phyloP scores from a whole-genome alignment of 1,284 basidiomycete genomes.

The Boletus hoseneyae region DNA sequence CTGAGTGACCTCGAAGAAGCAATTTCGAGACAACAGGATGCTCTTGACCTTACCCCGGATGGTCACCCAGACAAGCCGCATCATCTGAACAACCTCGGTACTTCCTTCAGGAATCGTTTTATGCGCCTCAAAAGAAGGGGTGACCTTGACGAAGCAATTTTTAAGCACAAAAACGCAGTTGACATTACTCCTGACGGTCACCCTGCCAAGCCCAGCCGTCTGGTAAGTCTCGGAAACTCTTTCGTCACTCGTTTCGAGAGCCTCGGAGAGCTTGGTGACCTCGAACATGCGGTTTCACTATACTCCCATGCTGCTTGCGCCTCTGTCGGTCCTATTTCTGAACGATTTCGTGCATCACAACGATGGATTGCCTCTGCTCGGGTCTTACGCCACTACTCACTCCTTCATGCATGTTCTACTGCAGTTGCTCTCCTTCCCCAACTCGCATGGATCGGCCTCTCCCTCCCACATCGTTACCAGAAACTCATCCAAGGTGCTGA shows the following conservation, averaged over 20 bases:
- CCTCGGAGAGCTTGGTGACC: background rate
- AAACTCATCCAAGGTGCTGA: background rate
- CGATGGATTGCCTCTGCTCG: background rate
- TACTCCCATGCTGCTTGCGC: background rate
- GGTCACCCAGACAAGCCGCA: no score
- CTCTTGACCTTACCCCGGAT: no score
- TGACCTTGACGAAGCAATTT: background rate
- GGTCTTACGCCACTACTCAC: background rate
- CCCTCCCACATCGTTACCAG: background rate
- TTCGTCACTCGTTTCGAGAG: no score
- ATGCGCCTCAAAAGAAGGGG: no score
- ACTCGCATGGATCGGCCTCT: background rate
- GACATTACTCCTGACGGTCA: no score
- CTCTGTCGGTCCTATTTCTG: background rate
- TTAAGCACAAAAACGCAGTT: no score
- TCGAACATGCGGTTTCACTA: background rate
- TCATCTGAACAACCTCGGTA: no score
- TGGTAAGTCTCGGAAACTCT: no score
- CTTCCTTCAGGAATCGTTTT: no score
- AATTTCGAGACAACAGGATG: no score
- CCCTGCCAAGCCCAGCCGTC: no score
- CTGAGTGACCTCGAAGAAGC: no score
- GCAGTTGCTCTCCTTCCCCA: slow-evolving; percentile 2
- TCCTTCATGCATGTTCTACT: slow-evolving; percentile 1
- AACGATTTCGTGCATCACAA: background rate